These are phyloP conservation scores for Trichoderma simmonsii DNA, from an alignment of 2,329 filamentous ascomycete species.

Conservation along the genomic window DNA sequence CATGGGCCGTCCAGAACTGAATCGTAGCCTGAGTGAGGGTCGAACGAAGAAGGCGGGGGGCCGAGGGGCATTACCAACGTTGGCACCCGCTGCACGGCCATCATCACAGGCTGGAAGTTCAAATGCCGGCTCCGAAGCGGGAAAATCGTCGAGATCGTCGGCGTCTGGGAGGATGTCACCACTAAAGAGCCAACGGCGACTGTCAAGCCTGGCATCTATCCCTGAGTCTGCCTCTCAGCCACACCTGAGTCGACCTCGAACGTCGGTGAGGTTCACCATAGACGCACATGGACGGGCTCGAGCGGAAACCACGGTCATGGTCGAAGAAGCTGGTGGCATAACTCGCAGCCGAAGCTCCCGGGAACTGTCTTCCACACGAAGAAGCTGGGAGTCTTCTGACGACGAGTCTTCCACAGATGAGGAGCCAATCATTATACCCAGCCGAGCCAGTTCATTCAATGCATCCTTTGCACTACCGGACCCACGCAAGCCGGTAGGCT, in stretches of 20 bases:
- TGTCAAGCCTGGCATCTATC: conserved; percentile 55
- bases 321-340: conserved; percentile 32
- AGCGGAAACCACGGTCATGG: conserved; percentile 49
- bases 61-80: conserved; percentile 42
- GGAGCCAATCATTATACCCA: conserved; percentile 63
- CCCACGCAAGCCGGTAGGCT: conserved; percentile 47
- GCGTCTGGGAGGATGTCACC: conserved; percentile 53
- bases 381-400: conserved; percentile 46
- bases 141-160: conserved; percentile 40
- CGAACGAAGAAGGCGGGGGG: conserved; percentile 43
- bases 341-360: conserved; percentile 31
- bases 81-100: conserved; percentile 46
- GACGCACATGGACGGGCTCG: conserved; percentile 59
- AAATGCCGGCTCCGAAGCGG: conserved; percentile 28
- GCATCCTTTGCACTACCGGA: conserved; percentile 57
- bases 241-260: conserved; percentile 38
- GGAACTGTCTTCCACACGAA: conserved; percentile 29
- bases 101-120: conserved; percentile 28
- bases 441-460: conserved; percentile 52
- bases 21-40: conserved; percentile 54
- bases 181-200: conserved; percentile 48
- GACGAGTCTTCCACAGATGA: conserved; percentile 60
- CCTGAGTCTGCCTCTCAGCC: conserved; percentile 46
- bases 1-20: conserved; percentile 46
- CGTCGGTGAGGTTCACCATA: conserved; percentile 61